phyloP scores from a whole-genome alignment of 2,329 filamentous ascomycete species.

The Canariomyces notabilis region DNA sequence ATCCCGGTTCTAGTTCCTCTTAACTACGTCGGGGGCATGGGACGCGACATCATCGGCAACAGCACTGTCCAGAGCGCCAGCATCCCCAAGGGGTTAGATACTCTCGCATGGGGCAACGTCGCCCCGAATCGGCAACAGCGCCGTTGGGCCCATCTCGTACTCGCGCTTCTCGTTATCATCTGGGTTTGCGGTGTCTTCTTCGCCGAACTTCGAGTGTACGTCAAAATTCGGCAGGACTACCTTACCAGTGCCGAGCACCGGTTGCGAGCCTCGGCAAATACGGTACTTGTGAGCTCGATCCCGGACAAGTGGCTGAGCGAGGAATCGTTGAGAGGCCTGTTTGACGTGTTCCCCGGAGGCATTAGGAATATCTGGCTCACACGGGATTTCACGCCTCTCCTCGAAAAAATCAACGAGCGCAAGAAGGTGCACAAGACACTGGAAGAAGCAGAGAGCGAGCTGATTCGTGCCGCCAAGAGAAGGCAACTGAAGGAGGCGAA shows the following conservation, averaged over 20 bases:
- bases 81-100: slow-evolving; percentile 65
- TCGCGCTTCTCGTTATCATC: slow-evolving; percentile 71
- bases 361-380: slow-evolving; percentile 97
- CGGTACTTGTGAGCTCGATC: slow-evolving; percentile 86
- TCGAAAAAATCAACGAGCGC: slow-evolving; percentile 76
- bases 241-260: slow-evolving; percentile 93
- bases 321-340: slow-evolving; percentile 75
- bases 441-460: slow-evolving; percentile 76
- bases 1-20: slow-evolving; percentile 82
- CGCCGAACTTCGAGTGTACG: slow-evolving; percentile 77
- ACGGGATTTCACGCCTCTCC: slow-evolving; percentile 74
- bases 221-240: slow-evolving; percentile 90
- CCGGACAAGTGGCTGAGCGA: slow-evolving; percentile 85
- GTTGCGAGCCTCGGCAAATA: slow-evolving; percentile 87
- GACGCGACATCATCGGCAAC: slow-evolving; percentile 46
- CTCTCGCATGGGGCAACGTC: slow-evolving; percentile 86
- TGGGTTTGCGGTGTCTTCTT: slow-evolving; percentile 90
- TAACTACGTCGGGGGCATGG: slow-evolving; percentile 69
- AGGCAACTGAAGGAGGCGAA: slow-evolving; percentile 72
- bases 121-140: slow-evolving; percentile 57
- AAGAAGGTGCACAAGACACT: slow-evolving; percentile 66
- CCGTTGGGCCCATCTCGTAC: slow-evolving; percentile 78
- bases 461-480: slow-evolving; percentile 76
- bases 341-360: slow-evolving; percentile 93
- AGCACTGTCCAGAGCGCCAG: slow-evolving; percentile 33